Base-by-base conservation (phyloP, 1,284 basidiomycete genomes). In the Leccinum angustisporum region DNA sequence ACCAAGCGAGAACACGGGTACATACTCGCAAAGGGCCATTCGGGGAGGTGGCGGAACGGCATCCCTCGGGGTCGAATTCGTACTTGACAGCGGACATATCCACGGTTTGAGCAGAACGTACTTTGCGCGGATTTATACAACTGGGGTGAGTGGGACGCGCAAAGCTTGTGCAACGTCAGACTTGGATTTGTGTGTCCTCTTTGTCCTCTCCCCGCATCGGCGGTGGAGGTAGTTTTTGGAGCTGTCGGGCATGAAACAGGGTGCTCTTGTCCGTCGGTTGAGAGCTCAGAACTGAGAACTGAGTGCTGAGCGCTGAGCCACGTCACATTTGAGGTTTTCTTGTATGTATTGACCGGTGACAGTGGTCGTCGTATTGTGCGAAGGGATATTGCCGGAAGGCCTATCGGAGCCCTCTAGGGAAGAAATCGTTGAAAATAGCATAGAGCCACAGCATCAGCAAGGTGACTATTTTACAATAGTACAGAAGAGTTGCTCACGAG, bases 1-100 rank as follows among this genome's bases (percentile, higher is more conserved):
- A 63, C 91, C 92, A 53, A 92, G 81, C 21, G 88, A 90, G 77
- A 94, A 90, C 21, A 93, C 70, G 6, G 91, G 90, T 0, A 21
- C 21, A 21, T 21, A 94, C 91, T 6, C 90, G 82, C 61, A 93
- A 77, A 54, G 38, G 36, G 36, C 92, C 91, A 61, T 85, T 86
- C 46, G 84, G 77, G 21, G 52, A 94, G 81, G 60, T 87, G 84
- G 68, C 90, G 83, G 80, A 89, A 93, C 4, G 81, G 82, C 88
- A 90, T 90, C 64, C 78, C 77, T 89, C 88, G 60, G 84, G 75
- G 60, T 88, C 80, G 67, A 81, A 58, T 78, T 74, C 9, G 18
- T 65, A 65, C 58, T 68, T 63, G 58, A 70, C 69, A 1, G 25
- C 11, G 21, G 71, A 30, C 30, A 30, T 30, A 25, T 25, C 65